Base-by-base conservation (phyloP, 345 rosid genomes). In the Lepidium aucheri region DNA sequence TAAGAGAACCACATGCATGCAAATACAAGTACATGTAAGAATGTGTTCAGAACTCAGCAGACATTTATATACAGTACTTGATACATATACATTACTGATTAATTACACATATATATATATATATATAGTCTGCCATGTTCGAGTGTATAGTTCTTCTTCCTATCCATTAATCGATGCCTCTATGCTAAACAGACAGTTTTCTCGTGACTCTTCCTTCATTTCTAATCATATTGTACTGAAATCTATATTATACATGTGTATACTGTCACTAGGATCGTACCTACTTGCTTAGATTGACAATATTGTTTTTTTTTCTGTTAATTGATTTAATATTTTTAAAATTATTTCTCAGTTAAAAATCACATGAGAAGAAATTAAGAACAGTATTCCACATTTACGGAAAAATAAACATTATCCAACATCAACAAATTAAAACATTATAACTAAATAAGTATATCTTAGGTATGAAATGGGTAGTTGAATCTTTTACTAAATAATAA, bases 1-100 rank as follows among this genome's bases (percentile, higher is more conserved):
- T 66, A 73, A 73, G 68, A 53, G 9, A 50, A 42, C 63, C 73
- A 67, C 77, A 73, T 73, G 77, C 73, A 60, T 67, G 68, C 73
- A 53, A 53, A 43, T 58, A 60, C 72, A 52, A 42, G 67, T 60
- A 67, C 67, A 53, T 59, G 67, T 73, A 73, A 66, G 63, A 59
- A 66, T 59, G 51, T 66, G 77, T 60, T 44, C 77, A 60, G 50
- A 24, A 43, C 60, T 72, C 63, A 64, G 60, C 60, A 64, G 46
- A 73, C 44, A 59, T 32, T 58, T 22, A 22, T 54, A 54, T 57
- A 61, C 10, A 28, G 7, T 28, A 28, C 32, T 28, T 28, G 1
- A 28, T 28, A 28, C 7, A 28, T 28, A 1, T 28, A 28, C 30
- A 24, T 24, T 26, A 51, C 42, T 50, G 17, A 73, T 73, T 61